Conservation (phyloP, 495 filamentous ascomycete genomes). For the Amniculicola lignicola region DNA sequence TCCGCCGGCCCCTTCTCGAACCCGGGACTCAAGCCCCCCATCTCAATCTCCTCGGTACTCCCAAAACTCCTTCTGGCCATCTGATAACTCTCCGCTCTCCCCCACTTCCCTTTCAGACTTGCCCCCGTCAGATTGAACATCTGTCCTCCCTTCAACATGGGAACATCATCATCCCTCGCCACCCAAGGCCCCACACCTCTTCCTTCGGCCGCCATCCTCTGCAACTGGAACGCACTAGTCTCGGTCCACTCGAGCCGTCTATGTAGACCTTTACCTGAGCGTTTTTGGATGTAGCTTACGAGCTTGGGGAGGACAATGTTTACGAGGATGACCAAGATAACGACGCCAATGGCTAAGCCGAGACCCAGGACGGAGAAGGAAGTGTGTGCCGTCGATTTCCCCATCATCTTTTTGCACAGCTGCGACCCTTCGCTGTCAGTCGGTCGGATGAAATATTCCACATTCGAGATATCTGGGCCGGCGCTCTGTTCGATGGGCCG, state of each 20-base stretch:
- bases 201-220: slow-evolving; percentile 30
- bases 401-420: slow-evolving; percentile 25
- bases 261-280: background rate
- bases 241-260: slow-evolving; percentile 24
- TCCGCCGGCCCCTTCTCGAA: background rate
- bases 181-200: slow-evolving; percentile 24
- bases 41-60: background rate
- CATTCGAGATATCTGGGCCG: slow-evolving; percentile 1
- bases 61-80: background rate
- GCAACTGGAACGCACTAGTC: slow-evolving; percentile 19
- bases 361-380: slow-evolving; percentile 25
- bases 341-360: background rate
- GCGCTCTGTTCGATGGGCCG: slow-evolving; percentile 7
- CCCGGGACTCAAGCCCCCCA: background rate
- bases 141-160: background rate
- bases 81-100: background rate
- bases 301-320: slow-evolving; percentile 6
- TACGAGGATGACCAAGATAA: slow-evolving; percentile 7
- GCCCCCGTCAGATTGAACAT: slow-evolving; percentile 6
- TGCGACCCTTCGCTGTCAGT: background rate
- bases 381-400: background rate
- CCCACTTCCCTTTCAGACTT: slow-evolving; percentile 4
- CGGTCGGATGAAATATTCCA: slow-evolving; percentile 12
- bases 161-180: slow-evolving; percentile 18
- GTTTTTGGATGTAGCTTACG: background rate